Base-by-base conservation (phyloP, 192 early-diverging fungal species). In the Fimicolochytrium jonesii region DNA sequence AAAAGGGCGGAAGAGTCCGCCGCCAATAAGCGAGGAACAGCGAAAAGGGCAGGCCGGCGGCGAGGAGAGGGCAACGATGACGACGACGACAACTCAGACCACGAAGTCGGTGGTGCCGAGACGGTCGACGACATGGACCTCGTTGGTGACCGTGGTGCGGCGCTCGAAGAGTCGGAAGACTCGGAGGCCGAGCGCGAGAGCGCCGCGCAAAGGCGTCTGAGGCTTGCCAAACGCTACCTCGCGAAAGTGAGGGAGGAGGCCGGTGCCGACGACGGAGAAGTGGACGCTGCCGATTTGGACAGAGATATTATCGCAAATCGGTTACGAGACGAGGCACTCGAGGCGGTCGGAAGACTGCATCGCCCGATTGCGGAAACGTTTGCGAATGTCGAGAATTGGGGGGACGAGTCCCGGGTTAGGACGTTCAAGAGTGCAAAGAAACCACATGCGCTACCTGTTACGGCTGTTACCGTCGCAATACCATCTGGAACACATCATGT, bases 201-300 rank as follows among this genome's bases (percentile, higher is more conserved):
- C 0, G 84, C 95, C 0, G 92, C 95, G 0, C 90, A 94, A 65
- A 97, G 97, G 66, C 85, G 95, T 15, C 73, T 95, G 58, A 79
- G 97, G 29, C 75, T 99, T 53, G 94, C 97, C 34, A 97, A 98
- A 77, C 76, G 82, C 36, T 99, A 99, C 68, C 77, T 99, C 26
- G 77, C 81, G 43, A 89, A 86, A 51, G 82, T 97, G 34, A 73
- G 90, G 62, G 76, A 85, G 39, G 77, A 79, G 44, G 68, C 78
- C 52, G 80, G 73, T 72, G 77, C 75, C 33, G 83, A 85, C 18
- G 72, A 81, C 13, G 85, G 70, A 45, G 95, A 90, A 45, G 88
- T 90, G 56, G 93, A 95, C 73, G 95, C 94, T 2, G 88, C 78
- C 42, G 88, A 95, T 60, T 86, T 97, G 32, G 96, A 99, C 72